These are phyloP conservation scores for Acanthamoeba triangularis DNA, from an alignment of 208 protist species.

Conservation along the genomic window DNA sequence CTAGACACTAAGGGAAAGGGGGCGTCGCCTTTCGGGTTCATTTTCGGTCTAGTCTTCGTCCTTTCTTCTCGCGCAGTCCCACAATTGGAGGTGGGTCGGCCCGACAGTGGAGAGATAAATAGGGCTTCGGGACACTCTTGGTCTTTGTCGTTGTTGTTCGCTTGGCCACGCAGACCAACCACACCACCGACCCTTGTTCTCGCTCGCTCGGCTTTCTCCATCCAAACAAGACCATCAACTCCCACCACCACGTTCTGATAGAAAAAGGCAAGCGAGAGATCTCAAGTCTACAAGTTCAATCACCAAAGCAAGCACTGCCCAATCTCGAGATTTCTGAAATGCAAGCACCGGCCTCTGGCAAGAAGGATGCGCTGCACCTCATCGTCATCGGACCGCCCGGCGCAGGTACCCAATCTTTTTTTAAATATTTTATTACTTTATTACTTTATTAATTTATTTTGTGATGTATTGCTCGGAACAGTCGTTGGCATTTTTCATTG, in stretches of 20 bases:
- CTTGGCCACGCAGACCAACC: background rate
- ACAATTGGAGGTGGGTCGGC: background rate
- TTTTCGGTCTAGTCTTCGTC: no score
- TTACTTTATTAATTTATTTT: background rate
- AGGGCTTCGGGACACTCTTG: background rate
- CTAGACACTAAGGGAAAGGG: no score
- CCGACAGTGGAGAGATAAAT: background rate
- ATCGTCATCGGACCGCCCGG: conserved; percentile 26
- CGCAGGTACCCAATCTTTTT: background rate
- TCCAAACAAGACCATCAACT: background rate
- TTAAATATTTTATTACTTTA: background rate
- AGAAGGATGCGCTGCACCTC: conserved; percentile 6
- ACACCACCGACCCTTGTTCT: background rate
- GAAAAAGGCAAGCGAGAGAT: no score
- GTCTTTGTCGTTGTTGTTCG: background rate
- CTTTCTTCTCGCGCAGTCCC: no score
- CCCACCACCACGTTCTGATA: background rate
- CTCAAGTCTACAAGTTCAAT: background rate
- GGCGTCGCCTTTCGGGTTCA: no score
- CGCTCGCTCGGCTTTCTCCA: background rate
- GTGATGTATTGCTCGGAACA: no score
- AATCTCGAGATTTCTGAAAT: background rate
- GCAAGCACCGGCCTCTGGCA: background rate
- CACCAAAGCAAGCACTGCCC: background rate
- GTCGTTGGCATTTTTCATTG: background rate